phyloP scores from a whole-genome alignment of 2,329 filamentous ascomycete species.

The Penicillium psychrosexuale region DNA sequence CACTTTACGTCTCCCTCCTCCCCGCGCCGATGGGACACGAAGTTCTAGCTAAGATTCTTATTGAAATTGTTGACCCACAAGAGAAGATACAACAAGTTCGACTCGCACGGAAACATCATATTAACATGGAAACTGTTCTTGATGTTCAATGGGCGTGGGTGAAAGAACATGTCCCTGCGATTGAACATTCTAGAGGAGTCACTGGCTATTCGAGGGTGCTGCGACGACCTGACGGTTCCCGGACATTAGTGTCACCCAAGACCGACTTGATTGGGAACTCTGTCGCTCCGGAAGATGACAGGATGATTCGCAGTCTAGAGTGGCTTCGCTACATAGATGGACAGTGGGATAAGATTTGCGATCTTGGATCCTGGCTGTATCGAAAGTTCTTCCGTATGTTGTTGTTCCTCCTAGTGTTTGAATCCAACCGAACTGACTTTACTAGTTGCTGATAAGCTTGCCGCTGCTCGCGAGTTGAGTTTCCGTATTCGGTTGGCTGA shows the following conservation, averaged over 20 bases:
- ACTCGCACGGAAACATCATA: conserved; percentile 70
- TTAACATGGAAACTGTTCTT: conserved; percentile 73
- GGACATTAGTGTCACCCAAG: conserved; percentile 62
- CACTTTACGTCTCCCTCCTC: conserved; percentile 82
- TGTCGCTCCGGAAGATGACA: conserved; percentile 59
- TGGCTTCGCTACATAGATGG: conserved; percentile 77
- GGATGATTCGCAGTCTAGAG: conserved; percentile 75
- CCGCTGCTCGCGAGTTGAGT: conserved; percentile 55
- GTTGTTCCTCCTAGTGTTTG: conserved; percentile 13
- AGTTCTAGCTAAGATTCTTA: conserved; percentile 72
- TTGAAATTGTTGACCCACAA: conserved; percentile 64
- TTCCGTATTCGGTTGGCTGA: conserved; percentile 50
- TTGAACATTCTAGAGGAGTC: conserved; percentile 30
- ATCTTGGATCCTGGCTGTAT: conserved; percentile 68
- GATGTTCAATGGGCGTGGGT: conserved; percentile 59
- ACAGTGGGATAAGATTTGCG: conserved; percentile 68
- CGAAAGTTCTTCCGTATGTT: conserved; percentile 77
- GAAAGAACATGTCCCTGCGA: conserved; percentile 33
- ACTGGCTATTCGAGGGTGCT: conserved; percentile 46
- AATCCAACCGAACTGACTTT: conserved; percentile 6
- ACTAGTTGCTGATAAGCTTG: conserved; percentile 43
- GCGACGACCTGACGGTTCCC: conserved; percentile 48
- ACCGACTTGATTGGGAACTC: conserved; percentile 68
- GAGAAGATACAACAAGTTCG: conserved; percentile 67
- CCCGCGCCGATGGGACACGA: conserved; percentile 62